Percentiles rank a stretch among this genome's conserved stretches.
Evolutionary conservation across 2,329 filamentous ascomycete species (phyloP).

Genomic region (Ophiostoma quercus): DNA sequence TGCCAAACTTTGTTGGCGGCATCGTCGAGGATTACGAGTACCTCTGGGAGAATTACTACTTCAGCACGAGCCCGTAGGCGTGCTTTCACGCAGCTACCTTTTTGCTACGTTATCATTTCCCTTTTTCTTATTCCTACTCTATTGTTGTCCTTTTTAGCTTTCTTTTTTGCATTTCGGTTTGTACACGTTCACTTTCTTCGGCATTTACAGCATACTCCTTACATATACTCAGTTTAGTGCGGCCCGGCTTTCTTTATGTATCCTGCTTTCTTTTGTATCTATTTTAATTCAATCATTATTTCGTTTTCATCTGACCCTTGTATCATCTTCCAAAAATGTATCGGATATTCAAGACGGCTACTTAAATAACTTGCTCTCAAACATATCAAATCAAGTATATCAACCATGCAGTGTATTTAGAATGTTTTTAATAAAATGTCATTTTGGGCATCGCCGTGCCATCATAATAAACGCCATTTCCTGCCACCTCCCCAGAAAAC

Average conservation of each 20-base stretch:
- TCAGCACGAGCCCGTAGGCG: constrained; percentile 51
- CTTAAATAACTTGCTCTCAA: not conserved
- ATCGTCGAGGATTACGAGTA: constrained; percentile 96
- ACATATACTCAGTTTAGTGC: not conserved
- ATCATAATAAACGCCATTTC: constrained; percentile 19
- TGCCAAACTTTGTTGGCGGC: constrained; percentile 75
- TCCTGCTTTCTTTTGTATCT: constrained; percentile 5
- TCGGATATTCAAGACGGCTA: not conserved
- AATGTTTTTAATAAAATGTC: constrained; percentile 1
- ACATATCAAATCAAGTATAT: not conserved
- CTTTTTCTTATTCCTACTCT: not conserved
- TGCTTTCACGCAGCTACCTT: not conserved
- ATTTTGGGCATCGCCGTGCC: constrained; percentile 14
- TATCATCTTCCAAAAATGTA: no score
- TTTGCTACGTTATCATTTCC: not conserved
- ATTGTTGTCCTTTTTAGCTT: constrained; percentile 4
- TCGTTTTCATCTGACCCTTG: not conserved
- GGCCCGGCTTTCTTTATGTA: not conserved
- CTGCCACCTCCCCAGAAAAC: not conserved
- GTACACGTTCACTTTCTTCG: not conserved
- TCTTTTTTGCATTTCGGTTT: not conserved
- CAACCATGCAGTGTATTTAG: not conserved
- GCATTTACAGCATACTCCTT: not conserved
- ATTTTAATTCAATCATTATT: not conserved
- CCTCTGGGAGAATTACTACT: constrained; percentile 97